Conservation (phyloP, 2,329 filamentous ascomycete species). For the Xylaria sp. region DNA sequence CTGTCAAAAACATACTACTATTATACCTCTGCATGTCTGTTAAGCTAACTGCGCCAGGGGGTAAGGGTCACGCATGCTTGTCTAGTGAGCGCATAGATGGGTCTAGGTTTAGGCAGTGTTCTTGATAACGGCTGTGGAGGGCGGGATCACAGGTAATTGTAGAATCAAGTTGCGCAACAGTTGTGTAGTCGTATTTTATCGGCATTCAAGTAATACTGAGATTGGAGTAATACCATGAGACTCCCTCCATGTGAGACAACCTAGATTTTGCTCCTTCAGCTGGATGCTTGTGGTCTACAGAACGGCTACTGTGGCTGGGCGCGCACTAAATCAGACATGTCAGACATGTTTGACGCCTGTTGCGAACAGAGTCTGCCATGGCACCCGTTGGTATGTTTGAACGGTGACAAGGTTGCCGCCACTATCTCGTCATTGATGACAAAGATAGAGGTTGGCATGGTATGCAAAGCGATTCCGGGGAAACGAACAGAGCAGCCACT, state of each 20-base stretch:
- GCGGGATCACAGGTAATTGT: neutral
- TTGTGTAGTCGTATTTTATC: neutral
- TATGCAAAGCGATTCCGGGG: neutral
- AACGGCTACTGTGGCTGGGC: neutral
- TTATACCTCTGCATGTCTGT: conserved; percentile 11
- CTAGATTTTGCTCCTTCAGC: neutral
- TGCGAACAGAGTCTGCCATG: neutral
- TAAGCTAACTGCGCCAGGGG: conserved; percentile 7
- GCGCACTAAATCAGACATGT: neutral
- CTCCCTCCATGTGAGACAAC: neutral
- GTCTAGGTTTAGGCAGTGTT: neutral
- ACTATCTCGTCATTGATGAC: conserved; percentile 22
- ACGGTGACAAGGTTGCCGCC: neutral
- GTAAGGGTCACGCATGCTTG: neutral
- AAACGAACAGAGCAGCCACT: neutral
- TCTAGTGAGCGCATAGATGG: neutral
- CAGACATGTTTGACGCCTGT: no score
- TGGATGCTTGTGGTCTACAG: neutral
- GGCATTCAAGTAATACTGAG: neutral
- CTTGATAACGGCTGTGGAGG: neutral
- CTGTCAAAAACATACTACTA: neutral
- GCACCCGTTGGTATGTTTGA: neutral
- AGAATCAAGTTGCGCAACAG: neutral
- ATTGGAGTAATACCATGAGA: conserved; percentile 3
- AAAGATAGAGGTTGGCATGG: neutral